Evolutionary conservation across 352 stramenopile species (phyloP).

Genomic region (Phytophthora sansomeana): DNA sequence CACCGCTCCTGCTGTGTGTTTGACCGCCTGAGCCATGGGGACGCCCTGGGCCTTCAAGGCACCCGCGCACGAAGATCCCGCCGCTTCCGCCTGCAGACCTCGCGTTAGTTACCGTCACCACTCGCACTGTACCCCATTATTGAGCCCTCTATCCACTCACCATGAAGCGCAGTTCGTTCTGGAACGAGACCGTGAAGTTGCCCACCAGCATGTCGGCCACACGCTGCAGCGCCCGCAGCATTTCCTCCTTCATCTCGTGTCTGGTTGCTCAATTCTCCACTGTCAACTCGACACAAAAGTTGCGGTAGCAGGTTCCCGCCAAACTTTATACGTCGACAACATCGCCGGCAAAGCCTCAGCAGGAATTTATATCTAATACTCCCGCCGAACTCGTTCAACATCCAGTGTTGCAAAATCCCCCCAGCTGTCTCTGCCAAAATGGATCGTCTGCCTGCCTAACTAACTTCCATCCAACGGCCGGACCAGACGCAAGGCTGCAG

Average conservation of each 20-base stretch:
- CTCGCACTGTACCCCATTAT: not conserved
- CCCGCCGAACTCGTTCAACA: not conserved
- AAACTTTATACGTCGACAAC: too few species aligned
- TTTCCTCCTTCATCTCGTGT: slow-evolving; percentile 65
- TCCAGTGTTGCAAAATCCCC: not conserved
- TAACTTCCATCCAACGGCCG: slow-evolving; percentile 8
- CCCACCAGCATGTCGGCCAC: slow-evolving; percentile 80
- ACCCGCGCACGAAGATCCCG: slow-evolving; percentile 62
- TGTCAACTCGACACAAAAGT: not conserved
- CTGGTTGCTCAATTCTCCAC: not conserved
- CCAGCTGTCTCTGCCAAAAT: slow-evolving; percentile 7
- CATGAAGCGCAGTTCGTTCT: slow-evolving; percentile 91
- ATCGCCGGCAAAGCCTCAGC: too few species aligned
- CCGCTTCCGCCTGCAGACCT: slow-evolving; percentile 63
- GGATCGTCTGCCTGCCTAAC: slow-evolving; percentile 3
- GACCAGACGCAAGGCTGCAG: slow-evolving; percentile 22
- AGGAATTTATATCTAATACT: not conserved
- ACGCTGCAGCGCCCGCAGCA: slow-evolving; percentile 64
- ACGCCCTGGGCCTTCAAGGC: slow-evolving; percentile 76
- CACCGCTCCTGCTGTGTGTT: slow-evolving; percentile 75
- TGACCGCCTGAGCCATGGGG: slow-evolving; percentile 75
- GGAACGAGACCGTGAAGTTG: slow-evolving; percentile 85
- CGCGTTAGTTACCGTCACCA: not conserved
- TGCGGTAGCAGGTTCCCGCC: not conserved
- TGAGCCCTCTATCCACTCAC: slow-evolving; percentile 28